Percentiles rank a stretch among this genome's conserved stretches.
Conservation (phyloP, 495 filamentous ascomycete species). For the Lichenothelia convexa region DNA sequence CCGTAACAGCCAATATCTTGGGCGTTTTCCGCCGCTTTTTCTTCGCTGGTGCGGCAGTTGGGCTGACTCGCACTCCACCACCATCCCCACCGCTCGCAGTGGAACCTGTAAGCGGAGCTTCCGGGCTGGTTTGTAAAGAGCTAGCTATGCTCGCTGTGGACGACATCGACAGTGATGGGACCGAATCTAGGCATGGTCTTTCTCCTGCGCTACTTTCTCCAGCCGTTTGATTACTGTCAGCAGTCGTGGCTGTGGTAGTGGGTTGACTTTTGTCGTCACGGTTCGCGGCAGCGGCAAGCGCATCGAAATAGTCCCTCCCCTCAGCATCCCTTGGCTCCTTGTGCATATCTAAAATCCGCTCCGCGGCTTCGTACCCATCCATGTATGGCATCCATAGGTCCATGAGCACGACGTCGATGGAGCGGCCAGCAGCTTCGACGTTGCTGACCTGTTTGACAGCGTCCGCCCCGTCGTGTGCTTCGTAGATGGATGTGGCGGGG, state of each 20-base stretch:
- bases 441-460: slow-evolving; percentile 45
- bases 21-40: slow-evolving; percentile 11
- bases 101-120: no score
- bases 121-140: no score
- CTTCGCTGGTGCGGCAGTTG: no score
- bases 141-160: slow-evolving; percentile 19
- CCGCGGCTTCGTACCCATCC: slow-evolving; percentile 63
- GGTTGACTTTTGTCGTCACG: slow-evolving; percentile 2
- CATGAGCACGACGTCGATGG: slow-evolving; percentile 57
- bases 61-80: no score
- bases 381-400: slow-evolving; percentile 77
- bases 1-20: slow-evolving; percentile 54
- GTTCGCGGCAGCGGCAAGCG: slow-evolving; percentile 8
- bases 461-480: slow-evolving; percentile 56
- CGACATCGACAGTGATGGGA: no score
- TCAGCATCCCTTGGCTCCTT: slow-evolving; percentile 12
- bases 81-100: no score
- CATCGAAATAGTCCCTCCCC: slow-evolving; percentile 1
- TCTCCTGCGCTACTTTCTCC: no score
- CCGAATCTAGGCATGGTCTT: no score
- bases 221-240: slow-evolving; percentile 6
- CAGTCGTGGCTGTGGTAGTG: neutral
- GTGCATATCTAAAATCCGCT: slow-evolving; percentile 40
- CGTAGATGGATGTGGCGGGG: slow-evolving; percentile 29
- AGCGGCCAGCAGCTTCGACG: slow-evolving; percentile 13